Evolutionary conservation across 129 eudicot genomes (phyloP).

Genomic region (Saposhnikovia divaricata): DNA sequence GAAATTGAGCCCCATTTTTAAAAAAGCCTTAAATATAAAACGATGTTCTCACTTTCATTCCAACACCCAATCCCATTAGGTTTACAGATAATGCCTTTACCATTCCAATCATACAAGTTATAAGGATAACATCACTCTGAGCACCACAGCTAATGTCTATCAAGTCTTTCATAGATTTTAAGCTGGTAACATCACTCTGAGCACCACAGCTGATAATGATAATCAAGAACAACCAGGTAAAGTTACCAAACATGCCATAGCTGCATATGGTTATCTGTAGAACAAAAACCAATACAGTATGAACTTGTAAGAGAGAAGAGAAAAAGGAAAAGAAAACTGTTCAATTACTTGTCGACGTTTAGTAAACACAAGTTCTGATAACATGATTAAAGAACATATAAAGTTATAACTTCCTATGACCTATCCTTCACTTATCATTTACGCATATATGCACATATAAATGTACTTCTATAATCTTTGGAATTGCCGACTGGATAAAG

Average conservation of each 20-base stretch:
- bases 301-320: background rate
- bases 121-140: constrained; percentile 38
- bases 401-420: background rate
- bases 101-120: constrained; percentile 45
- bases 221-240: constrained; percentile 30
- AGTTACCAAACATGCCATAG: constrained; percentile 7
- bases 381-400: background rate
- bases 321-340: too few species aligned
- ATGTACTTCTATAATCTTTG: background rate
- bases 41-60: constrained; percentile 60
- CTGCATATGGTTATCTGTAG: background rate
- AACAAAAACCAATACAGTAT: background rate
- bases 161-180: constrained; percentile 38
- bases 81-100: constrained; percentile 58
- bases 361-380: background rate
- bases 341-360: too few species aligned
- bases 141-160: constrained; percentile 31
- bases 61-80: constrained; percentile 72
- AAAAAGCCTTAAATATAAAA: constrained; percentile 39
- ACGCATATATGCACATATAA: background rate
- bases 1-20: constrained; percentile 43
- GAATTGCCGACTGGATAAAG: background rate
- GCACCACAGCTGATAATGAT: constrained; percentile 21
- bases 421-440: too few species aligned
- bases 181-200: constrained; percentile 50